These are phyloP conservation scores for Cinnamomum micranthum DNA, from an alignment of 164 flowering plant species.

Conservation along the genomic window DNA sequence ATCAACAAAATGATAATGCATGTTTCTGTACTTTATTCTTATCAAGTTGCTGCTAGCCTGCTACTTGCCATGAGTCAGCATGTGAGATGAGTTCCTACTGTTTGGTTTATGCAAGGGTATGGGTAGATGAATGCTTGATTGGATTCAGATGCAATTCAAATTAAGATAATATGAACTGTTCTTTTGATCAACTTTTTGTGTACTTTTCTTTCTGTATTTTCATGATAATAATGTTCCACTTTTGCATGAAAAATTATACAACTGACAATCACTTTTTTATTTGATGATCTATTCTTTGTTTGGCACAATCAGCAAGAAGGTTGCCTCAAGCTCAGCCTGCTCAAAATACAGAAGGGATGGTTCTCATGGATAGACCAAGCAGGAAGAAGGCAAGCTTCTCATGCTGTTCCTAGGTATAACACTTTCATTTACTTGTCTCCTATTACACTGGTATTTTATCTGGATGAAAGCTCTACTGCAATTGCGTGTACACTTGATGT, in stretches of 20 bases:
- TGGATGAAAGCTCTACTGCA: not conserved
- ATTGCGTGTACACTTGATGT: not conserved
- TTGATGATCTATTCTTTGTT: not conserved
- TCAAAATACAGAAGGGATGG: constrained; percentile 77
- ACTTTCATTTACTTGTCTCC: not conserved
- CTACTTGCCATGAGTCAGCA: too few relatives aligned
- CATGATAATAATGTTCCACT: not conserved
- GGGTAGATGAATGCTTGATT: not conserved
- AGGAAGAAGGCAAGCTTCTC: constrained; percentile 48
- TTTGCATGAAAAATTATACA: not conserved
- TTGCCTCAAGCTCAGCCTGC: constrained; percentile 73
- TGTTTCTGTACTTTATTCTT: not conserved
- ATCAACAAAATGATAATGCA: not conserved
- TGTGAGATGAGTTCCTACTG: too few relatives aligned
- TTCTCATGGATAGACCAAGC: constrained; percentile 63
- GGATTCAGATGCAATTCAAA: not conserved
- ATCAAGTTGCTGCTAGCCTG: not conserved
- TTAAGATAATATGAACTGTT: not conserved
- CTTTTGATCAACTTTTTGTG: not conserved
- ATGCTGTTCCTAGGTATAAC: constrained; percentile 51
- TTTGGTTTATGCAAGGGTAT: not conserved
- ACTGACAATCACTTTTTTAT: too few relatives aligned
- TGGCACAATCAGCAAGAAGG: constrained; percentile 45
- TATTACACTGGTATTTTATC: too few relatives aligned
- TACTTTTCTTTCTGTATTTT: too few relatives aligned